Evolutionary conservation across 352 stramenopile genomes (phyloP).

Genomic region (Globisporangium cystogenes): DNA sequence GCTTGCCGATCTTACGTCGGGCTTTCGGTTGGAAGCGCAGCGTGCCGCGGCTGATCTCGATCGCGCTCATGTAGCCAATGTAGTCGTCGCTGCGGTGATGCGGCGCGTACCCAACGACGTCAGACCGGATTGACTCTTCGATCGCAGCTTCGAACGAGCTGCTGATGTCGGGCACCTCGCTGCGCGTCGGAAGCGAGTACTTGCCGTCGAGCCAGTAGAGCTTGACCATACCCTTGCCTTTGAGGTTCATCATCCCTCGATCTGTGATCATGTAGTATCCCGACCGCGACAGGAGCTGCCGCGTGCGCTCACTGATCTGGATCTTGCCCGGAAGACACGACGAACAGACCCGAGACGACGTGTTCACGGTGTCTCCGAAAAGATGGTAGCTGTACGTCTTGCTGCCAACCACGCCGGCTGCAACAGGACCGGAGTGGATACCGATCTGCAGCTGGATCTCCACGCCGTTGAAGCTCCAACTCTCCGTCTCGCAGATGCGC

Average conservation of each 20-base stretch:
- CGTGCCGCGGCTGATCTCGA: slow-evolving; percentile 44
- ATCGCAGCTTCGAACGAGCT: slow-evolving; percentile 31
- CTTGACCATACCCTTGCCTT: slow-evolving; percentile 66
- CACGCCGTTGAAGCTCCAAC: slow-evolving; percentile 64
- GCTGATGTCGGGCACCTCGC: slow-evolving; percentile 24
- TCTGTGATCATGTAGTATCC: slow-evolving; percentile 48
- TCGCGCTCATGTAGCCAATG: slow-evolving; percentile 52
- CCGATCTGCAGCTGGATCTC: slow-evolving; percentile 81
- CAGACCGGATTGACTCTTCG: slow-evolving; percentile 46
- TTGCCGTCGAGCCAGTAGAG: slow-evolving; percentile 70
- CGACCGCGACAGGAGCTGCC: slow-evolving; percentile 36
- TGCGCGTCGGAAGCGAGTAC: slow-evolving; percentile 12
- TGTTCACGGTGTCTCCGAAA: slow-evolving; percentile 84
- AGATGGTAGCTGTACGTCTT: slow-evolving; percentile 83
- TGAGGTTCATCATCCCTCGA: slow-evolving; percentile 64
- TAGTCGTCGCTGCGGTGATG: slow-evolving; percentile 56
- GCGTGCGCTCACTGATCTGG: slow-evolving; percentile 57
- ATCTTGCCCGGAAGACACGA: slow-evolving; percentile 56
- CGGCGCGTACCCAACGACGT: slow-evolving; percentile 25
- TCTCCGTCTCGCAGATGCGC: slow-evolving; percentile 57
- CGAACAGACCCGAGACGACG: slow-evolving; percentile 73
- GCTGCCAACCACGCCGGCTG: slow-evolving; percentile 78
- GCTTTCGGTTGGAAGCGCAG: slow-evolving; percentile 46
- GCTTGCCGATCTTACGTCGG: slow-evolving; percentile 3
- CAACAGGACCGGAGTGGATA: slow-evolving; percentile 74